These are phyloP conservation scores for Castanopsis chinensis DNA, from an alignment of 306 rosid genomes.

Conservation along the genomic window DNA sequence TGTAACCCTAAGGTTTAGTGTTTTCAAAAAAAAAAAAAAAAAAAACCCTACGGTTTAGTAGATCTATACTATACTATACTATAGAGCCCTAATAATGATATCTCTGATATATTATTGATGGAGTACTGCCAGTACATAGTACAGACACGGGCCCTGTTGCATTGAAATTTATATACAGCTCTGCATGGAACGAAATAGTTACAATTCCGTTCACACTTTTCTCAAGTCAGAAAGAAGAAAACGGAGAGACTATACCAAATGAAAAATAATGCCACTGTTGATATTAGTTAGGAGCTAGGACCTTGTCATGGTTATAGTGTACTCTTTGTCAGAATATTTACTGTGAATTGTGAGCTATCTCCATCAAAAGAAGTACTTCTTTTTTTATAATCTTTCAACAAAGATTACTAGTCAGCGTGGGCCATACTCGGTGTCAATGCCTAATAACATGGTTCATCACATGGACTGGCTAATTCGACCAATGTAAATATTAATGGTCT, in stretches of 20 bases:
- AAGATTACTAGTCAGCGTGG: neutral
- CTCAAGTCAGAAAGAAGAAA: no score
- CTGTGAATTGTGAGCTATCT: neutral
- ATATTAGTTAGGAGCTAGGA: neutral
- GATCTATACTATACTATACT: neutral
- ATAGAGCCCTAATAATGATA: slow-evolving; percentile 5
- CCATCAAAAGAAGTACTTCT: no score
- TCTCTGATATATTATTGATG: neutral
- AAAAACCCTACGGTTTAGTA: neutral
- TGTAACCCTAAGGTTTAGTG: neutral
- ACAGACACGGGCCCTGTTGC: no score
- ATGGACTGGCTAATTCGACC: neutral
- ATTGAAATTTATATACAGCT: no score
- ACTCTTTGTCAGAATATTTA: neutral
- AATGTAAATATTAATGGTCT: neutral
- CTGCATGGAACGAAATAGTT: no score
- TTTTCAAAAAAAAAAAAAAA: no score
- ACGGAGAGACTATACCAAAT: no score
- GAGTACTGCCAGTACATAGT: no score
- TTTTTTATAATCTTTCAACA: neutral
- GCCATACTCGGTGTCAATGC: neutral
- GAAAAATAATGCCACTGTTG: no score
- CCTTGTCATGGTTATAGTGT: neutral
- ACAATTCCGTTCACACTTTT: neutral
- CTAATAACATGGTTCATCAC: neutral